Evolutionary conservation across 192 early-diverging fungal genomes (phyloP).

Genomic region (Coemansia reversa): DNA sequence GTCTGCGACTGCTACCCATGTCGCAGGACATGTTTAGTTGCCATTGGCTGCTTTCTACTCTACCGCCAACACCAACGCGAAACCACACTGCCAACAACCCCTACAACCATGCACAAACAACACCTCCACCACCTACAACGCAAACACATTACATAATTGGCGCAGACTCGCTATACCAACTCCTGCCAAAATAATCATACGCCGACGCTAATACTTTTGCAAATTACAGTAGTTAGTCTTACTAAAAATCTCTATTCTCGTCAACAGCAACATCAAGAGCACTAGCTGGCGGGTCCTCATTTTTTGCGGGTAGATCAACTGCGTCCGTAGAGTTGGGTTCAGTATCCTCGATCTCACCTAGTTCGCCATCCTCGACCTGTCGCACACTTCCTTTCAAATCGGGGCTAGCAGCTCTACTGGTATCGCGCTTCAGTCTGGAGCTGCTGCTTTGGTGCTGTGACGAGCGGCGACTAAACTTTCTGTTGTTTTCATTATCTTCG

Average conservation of each 20-base stretch:
- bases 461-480: background rate
- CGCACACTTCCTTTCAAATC: constrained; percentile 8
- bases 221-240: background rate
- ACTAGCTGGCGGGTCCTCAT: background rate
- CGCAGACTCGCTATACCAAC: no score
- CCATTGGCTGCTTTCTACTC: no score
- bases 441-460: background rate
- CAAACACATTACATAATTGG: no score
- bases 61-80: no score
- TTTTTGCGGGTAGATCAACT: background rate
- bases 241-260: background rate
- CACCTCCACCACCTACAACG: no score
- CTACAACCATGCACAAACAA: no score
- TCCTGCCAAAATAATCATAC: no score
- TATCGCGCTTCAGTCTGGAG: background rate
- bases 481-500: constrained; percentile 8
- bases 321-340: constrained; percentile 9
- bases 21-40: no score
- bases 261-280: background rate
- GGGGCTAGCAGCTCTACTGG: background rate
- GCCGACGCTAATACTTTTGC: no score
- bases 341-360: constrained; percentile 50
- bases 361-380: constrained; percentile 44
- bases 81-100: no score
- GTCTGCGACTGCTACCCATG: no score